These are phyloP conservation scores for Monosporascus sp. DNA, from an alignment of 2,329 filamentous ascomycete species.

Conservation along the genomic window DNA sequence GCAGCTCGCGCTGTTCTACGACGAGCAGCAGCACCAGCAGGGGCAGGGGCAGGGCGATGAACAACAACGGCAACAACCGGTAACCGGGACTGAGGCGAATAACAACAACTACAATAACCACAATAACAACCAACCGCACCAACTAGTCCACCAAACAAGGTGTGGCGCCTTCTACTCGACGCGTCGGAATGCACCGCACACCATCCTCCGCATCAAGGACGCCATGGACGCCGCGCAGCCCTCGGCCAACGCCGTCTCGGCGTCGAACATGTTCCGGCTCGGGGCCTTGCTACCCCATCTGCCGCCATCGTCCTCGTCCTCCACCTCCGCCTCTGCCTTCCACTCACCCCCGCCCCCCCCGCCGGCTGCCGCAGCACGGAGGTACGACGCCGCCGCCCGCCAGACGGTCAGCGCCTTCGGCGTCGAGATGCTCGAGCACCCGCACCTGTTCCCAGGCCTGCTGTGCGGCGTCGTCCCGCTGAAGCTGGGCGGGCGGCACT, in stretches of 20 bases:
- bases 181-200: slow-evolving; percentile 54
- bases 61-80: no score
- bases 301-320: neutral
- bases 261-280: slow-evolving; percentile 80
- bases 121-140: slow-evolving; percentile 23
- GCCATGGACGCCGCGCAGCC: slow-evolving; percentile 92
- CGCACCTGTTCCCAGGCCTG: slow-evolving; percentile 83
- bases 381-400: slow-evolving; percentile 60
- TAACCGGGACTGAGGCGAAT: no score
- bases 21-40: slow-evolving; percentile 33
- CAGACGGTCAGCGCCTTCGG: slow-evolving; percentile 82
- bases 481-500: slow-evolving; percentile 58
- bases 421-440: slow-evolving; percentile 85
- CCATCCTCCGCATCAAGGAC: slow-evolving; percentile 84
- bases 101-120: slow-evolving; percentile 17
- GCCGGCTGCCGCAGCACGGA: slow-evolving; percentile 39
- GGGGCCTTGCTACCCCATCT: slow-evolving; percentile 50
- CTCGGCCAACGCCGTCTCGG: slow-evolving; percentile 83
- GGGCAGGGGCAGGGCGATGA: no score
- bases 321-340: neutral
- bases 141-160: slow-evolving; percentile 16
- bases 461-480: slow-evolving; percentile 70
- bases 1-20: slow-evolving; percentile 75
- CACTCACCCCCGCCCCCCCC: neutral
- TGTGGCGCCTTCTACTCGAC: slow-evolving; percentile 72